Evolutionary conservation across 495 filamentous ascomycete genomes (phyloP).

Genomic region (Aspergillus leporis): DNA sequence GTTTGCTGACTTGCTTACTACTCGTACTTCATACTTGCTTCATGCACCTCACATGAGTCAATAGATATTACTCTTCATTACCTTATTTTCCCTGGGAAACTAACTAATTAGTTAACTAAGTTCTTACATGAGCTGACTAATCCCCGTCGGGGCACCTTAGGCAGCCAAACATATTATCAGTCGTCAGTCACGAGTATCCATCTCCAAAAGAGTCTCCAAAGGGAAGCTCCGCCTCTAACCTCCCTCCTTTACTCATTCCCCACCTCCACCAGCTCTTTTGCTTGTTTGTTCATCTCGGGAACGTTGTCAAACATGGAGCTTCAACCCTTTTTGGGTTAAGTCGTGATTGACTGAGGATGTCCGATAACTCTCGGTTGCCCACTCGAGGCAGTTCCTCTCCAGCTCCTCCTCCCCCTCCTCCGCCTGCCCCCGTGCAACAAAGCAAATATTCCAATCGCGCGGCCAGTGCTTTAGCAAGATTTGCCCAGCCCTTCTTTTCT

Average conservation of each 20-base stretch:
- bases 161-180: not conserved
- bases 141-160: not conserved
- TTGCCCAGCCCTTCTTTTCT: slow-evolving; percentile 59
- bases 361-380: slow-evolving; percentile 43
- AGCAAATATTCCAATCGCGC: slow-evolving; percentile 50
- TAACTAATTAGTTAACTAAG: not conserved
- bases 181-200: not conserved
- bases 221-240: slow-evolving; percentile 9
- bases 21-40: slow-evolving; percentile 5
- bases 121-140: slow-evolving; percentile 1
- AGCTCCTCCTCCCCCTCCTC: slow-evolving; percentile 50
- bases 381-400: slow-evolving; percentile 29
- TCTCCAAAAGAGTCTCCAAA: slow-evolving; percentile 9
- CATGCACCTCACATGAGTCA: slow-evolving; percentile 1
- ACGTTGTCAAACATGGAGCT: slow-evolving; percentile 19
- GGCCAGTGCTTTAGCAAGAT: slow-evolving; percentile 55
- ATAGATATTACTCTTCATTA: not conserved
- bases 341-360: slow-evolving; percentile 35
- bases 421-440: slow-evolving; percentile 51
- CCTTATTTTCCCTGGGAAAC: too few species aligned
- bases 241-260: slow-evolving; percentile 4
- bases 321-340: slow-evolving; percentile 17
- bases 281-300: slow-evolving; percentile 10
- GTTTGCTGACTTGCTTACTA: slow-evolving; percentile 4
- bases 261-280: slow-evolving; percentile 3